Evolutionary conservation across 768 basidiomycete genomes (phyloP).

Genomic region (Gloeopeniophorella convolvens): DNA sequence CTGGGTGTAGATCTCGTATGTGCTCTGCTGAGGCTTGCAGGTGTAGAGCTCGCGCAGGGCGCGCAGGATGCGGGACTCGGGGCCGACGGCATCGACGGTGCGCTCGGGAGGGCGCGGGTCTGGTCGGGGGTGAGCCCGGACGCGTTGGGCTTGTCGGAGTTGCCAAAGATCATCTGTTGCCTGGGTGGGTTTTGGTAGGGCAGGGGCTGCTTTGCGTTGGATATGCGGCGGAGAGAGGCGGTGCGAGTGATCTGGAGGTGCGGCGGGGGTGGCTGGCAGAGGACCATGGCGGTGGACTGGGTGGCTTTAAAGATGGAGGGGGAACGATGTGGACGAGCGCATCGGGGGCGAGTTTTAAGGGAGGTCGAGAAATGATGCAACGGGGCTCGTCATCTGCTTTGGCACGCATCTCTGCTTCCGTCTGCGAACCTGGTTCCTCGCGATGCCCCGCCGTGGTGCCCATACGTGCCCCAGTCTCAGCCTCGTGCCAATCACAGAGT

Average conservation of each 20-base stretch:
- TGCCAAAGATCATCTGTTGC: slow-evolving; percentile 23
- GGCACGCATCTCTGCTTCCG: not conserved
- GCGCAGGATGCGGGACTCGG: slow-evolving; percentile 29
- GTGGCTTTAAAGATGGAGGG: not conserved
- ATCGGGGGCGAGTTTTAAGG: no score
- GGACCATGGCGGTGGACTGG: slow-evolving; percentile 6
- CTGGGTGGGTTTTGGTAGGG: not conserved
- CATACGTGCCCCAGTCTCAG: no score
- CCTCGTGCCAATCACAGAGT: no score
- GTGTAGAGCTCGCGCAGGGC: slow-evolving; percentile 36
- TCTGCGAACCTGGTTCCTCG: no score
- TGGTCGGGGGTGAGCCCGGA: slow-evolving; percentile 35
- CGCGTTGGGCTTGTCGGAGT: slow-evolving; percentile 29
- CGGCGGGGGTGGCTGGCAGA: slow-evolving; percentile 8
- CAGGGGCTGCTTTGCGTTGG: slow-evolving; percentile 11
- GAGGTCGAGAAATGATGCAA: no score
- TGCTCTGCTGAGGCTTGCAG: slow-evolving; percentile 27
- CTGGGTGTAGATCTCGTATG: slow-evolving; percentile 37
- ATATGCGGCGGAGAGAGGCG: slow-evolving; percentile 14
- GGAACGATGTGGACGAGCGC: not conserved
- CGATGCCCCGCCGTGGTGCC: no score
- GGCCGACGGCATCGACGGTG: slow-evolving; percentile 24
- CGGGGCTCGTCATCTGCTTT: not conserved
- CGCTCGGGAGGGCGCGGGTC: slow-evolving; percentile 36
- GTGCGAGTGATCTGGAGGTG: slow-evolving; percentile 15